Evolutionary conservation across 345 rosid species (phyloP), one percentile per base, ranked within the genome.

Genomic region (Dipteronia dyeriana): DNA sequence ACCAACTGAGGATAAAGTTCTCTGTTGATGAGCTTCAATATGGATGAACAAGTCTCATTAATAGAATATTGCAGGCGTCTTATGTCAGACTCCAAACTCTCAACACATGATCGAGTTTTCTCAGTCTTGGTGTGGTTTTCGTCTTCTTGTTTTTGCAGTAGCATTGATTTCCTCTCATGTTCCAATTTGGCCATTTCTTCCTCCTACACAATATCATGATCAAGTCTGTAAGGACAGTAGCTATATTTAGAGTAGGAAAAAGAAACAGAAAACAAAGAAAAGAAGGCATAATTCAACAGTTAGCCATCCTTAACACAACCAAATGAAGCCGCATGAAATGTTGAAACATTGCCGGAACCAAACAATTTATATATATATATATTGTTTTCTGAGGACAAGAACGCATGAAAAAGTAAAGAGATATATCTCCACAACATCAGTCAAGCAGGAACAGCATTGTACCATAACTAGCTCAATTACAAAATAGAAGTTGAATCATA

Each of bases 1-100:
- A 89, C 83, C 73, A 95, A 88, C 82, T 95, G 99, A 41, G 98
- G 99, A 79, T 93, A 82, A 73, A 95, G 91, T 87, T 95, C 99
- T 75, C 82, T 85, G 38, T 91, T 90, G 75, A 95, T 88, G 54
- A 90, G 82, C 66, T 71, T 80, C 84, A 86, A 59, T 78, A 93
- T 81, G 54, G 78, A 81, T 45, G 91, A 88, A 83, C 88, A 83
- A 41, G 87, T 85, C 45, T 66, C 61, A 82, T 85, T 81, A 78
- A 95, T 91, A 64, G 98, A 90, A 22, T 84, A 78, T 71, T 90
- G 94, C 71, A 91, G 88, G 56, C 22, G 63, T 31, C 77, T 79
- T 64, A 91, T 66, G 66, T 90, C 89, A 66, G 82, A 59, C 76
- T 83, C 89, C 87, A 93, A 83, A 71, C 68, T 87, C 83, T 90